Evolutionary conservation across 1,284 basidiomycete species (phyloP), one percentile per base, ranked within the genome.

Genomic region (Pterulicium gracile): DNA sequence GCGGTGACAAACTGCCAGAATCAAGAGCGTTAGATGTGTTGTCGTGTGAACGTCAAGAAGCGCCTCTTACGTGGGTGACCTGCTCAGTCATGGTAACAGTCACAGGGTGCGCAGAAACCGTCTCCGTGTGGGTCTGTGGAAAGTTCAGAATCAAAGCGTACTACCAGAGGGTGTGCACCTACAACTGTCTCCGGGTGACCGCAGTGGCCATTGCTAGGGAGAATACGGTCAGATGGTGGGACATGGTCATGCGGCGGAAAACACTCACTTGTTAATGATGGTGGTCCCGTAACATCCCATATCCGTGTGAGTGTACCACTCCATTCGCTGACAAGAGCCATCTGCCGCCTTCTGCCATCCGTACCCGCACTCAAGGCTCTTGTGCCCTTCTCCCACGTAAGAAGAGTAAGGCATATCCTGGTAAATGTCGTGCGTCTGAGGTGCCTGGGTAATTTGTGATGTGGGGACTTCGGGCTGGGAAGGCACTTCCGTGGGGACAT

Each of bases 231-330:
- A n/a, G n/a, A n/a, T n/a, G n/a, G 27, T 35, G 17, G 13, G 39
- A 20, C 18, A 10, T 10, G 10, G 7, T 32, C 10, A 7, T 32
- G 27, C 27, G n/a, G 27, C n/a, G n/a, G 27, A 32, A 32, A 32
- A 27, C 44, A 58, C 63, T 41, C 51, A 74, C 71, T 69, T 66
- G 62, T 67, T 66, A 58, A 81, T 80, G 58, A 81, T 77, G 52
- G 73, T 75, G 23, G 77, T 80, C 54, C 74, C 76, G 55, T 82
- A 81, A 61, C 80, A 83, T 47, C 77, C 77, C 32, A 63, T 52
- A 48, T 61, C 60, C 43, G 62, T 54, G 34, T 62, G 58, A 42
- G 62, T 68, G 50, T 67, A 67, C 65, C 81, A 83, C 46, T 71
- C 69, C 58, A 73, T 58, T 18, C 65, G 54, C 22, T 61, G 50